Evolutionary conservation across 2,329 filamentous ascomycete genomes (phyloP), one percentile per base, ranked within the genome.

Genomic region (Claviceps citrina): DNA sequence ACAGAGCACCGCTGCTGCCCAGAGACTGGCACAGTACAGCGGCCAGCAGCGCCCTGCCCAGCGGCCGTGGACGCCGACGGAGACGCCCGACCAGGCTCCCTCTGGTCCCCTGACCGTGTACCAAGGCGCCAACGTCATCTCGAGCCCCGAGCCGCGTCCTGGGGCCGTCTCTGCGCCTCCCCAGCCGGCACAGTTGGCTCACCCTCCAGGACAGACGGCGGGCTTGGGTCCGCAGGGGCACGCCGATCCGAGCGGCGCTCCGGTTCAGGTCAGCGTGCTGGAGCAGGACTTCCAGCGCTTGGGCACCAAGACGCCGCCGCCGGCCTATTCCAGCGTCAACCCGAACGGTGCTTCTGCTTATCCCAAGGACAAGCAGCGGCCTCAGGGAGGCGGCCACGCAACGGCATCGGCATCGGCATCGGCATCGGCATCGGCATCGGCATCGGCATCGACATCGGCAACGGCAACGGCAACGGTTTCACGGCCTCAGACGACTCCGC

Each of bases 1-100:
- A 3, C 62, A 87, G 49, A 93, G 81, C 55, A 78, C 84, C 13
- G 86, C 86, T 3, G 84, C 87, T 15, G 71, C 84, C 22, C 84
- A 91, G 56, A 73, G 87, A 49, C 65, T 81, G 45, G 81, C 84
- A 28, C 84, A 91, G 44, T 95, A 94, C 56, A 73, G 70, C 18
- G 56, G 56, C 38, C 58, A 61, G 32, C 58, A 61, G 32, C 46
- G 49, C n/a, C 58, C 58, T 24, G 47, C 48, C 7, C 59, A 57
- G 41, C 53, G 89, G 36, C 87, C 87, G 24, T 96, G 89, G 91
- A 96, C 89, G 8, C 91, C 91, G 1, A 96, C 91, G 3, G 91
- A 98, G 57, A 72, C 78, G 42, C 86, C 87, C 1, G 86, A 85
- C 25, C 80, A 79, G 45, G 81, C 86, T 39, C 84, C 85, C 5